phyloP scores from a whole-genome alignment of 345 rosid species.

The Eucalyptus coolabah region DNA sequence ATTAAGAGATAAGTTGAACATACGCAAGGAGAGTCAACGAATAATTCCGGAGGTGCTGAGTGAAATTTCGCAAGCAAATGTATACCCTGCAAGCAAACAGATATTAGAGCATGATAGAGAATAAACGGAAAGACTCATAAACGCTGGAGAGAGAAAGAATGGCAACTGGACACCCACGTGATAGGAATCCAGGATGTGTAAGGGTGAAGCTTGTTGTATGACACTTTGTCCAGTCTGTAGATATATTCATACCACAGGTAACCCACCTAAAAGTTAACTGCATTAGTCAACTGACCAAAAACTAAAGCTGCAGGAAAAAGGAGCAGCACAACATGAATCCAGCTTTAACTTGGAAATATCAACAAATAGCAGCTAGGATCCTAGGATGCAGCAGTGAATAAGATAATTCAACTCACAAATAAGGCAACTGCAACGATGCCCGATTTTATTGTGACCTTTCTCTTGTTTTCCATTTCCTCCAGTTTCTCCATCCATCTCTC shows the following conservation, averaged over 20 bases:
- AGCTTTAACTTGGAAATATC: neutral
- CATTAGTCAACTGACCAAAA: neutral
- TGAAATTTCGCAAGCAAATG: constrained; percentile 82
- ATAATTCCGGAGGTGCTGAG: constrained; percentile 65
- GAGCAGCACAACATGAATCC: neutral
- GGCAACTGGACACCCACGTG: constrained; percentile 39
- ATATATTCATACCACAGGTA: constrained; percentile 87
- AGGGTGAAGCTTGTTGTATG: constrained; percentile 94
- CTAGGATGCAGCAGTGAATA: neutral
- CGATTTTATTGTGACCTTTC: constrained; percentile 52
- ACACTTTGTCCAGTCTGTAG: constrained; percentile 82
- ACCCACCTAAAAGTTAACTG: constrained; percentile 50
- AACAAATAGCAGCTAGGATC: neutral
- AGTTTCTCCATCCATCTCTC: constrained; percentile 98
- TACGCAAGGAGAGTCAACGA: constrained; percentile 85
- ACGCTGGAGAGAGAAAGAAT: neutral
- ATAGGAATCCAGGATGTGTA: constrained; percentile 99
- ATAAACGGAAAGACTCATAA: neutral
- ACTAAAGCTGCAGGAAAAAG: neutral
- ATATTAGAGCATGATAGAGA: neutral
- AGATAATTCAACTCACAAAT: constrained; percentile 34
- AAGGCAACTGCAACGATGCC: constrained; percentile 34
- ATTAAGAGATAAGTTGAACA: constrained; percentile 2
- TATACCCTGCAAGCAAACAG: constrained; percentile 43
- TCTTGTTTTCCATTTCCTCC: constrained; percentile 82